Conservation (phyloP, 2,329 filamentous ascomycete species). For the Myotisia sp. region DNA sequence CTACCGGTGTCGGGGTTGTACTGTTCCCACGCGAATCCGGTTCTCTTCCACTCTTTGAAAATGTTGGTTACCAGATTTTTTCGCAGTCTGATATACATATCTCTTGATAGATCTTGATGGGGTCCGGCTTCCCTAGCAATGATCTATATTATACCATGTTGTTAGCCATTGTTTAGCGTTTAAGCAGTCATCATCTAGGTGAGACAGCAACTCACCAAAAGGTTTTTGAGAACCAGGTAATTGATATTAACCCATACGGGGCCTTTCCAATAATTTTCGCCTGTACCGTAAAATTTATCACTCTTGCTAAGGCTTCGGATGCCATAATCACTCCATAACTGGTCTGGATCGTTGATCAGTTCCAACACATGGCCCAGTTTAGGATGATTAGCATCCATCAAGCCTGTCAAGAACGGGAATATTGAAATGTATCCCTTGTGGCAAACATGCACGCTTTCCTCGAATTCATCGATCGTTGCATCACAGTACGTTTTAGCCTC, state of each 20-base stretch:
- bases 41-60: constrained; percentile 73
- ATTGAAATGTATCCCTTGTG: constrained; percentile 94
- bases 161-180: constrained; percentile 10
- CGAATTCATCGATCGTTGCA: constrained; percentile 85
- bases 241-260: constrained; percentile 96
- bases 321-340: constrained; percentile 84
- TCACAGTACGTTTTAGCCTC: constrained; percentile 77
- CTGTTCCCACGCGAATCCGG: constrained; percentile 97
- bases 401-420: constrained; percentile 78
- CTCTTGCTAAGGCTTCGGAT: constrained; percentile 76
- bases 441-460: constrained; percentile 78
- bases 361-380: constrained; percentile 62
- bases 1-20: constrained; percentile 86
- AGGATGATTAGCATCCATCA: constrained; percentile 59
- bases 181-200: too few relatives aligned
- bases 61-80: constrained; percentile 80
- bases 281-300: constrained; percentile 71
- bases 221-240: constrained; percentile 66
- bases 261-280: constrained; percentile 93
- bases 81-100: constrained; percentile 62
- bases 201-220: constrained; percentile 50
- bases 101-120: constrained; percentile 51
- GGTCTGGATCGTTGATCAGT: constrained; percentile 62
- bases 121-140: constrained; percentile 52
- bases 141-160: constrained; percentile 33